A percentile compares a stretch with the other conserved stretches of the same genome.
These are phyloP conservation scores for Cornus kousa DNA, from an alignment of 148 eudicot species.

Conservation along the genomic window DNA sequence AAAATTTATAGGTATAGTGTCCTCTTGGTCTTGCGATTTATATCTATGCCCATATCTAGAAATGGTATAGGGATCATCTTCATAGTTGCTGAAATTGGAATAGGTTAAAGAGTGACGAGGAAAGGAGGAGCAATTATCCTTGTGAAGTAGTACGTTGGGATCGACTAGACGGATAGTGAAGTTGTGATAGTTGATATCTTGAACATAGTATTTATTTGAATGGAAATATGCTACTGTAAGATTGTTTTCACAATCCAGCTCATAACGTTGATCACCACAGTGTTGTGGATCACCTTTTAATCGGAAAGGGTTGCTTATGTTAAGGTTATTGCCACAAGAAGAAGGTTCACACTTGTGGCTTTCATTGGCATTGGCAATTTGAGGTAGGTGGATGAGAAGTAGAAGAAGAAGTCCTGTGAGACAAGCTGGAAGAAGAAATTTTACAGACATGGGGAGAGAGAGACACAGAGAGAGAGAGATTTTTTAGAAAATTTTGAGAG, in stretches of 20 bases:
- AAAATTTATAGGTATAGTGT: not conserved
- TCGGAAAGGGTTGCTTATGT: constrained; percentile 2
- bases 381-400: not conserved
- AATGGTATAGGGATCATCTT: not conserved
- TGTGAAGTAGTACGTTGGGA: not conserved
- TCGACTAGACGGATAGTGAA: not conserved
- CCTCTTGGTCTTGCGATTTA: too few relatives aligned
- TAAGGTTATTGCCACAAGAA: not conserved
- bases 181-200: not conserved
- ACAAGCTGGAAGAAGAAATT: not conserved
- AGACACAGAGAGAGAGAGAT: too few relatives aligned
- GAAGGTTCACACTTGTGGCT: not conserved
- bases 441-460: too few relatives aligned
- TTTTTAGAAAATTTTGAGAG: too few relatives aligned
- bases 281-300: not conserved
- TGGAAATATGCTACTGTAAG: not conserved
- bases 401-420: not conserved
- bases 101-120: not conserved
- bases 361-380: not conserved
- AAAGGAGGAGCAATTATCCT: not conserved
- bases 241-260: not conserved
- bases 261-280: not conserved
- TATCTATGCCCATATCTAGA: too few relatives aligned
- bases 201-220: not conserved
- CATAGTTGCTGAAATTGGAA: too few relatives aligned